A percentile compares a stretch with the other conserved stretches of the same genome.
phyloP scores from a whole-genome alignment of 225 moss, liverwort and hornwort species.

The Lunularia cruciata region DNA sequence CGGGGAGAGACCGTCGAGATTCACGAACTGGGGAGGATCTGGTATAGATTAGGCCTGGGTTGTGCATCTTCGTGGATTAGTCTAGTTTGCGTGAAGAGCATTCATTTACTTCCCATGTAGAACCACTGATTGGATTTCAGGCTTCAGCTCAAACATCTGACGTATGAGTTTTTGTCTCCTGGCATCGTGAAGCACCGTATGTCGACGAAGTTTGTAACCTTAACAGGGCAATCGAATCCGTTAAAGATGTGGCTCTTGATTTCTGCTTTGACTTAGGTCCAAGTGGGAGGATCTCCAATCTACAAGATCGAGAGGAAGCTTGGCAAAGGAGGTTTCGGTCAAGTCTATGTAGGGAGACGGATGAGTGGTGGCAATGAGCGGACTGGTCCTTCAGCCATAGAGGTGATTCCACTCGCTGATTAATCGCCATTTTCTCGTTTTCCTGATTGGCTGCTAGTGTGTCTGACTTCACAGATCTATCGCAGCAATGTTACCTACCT shows the following conservation, averaged over 20 bases:
- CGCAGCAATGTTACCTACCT: no score
- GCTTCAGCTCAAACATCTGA: not conserved
- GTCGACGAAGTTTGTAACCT: not conserved
- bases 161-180: no score
- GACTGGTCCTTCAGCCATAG: constrained; percentile 85
- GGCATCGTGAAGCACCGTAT: not conserved
- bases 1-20: not conserved
- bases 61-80: not conserved
- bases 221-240: not conserved
- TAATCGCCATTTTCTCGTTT: not conserved
- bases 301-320: constrained; percentile 99
- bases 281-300: constrained; percentile 97
- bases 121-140: not conserved
- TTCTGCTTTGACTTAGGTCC: constrained; percentile 52
- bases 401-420: constrained; percentile 48
- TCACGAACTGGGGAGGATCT: not conserved
- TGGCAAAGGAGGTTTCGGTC: constrained; percentile 97
- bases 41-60: not conserved
- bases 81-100: not conserved
- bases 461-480: no score
- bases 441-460: no score
- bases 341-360: constrained; percentile 97
- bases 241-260: not conserved
- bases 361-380: constrained; percentile 77
- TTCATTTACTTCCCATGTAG: not conserved